These are phyloP conservation scores for Hyaloperonospora brassicae DNA, from an alignment of 352 stramenopile species.

Conservation along the genomic window DNA sequence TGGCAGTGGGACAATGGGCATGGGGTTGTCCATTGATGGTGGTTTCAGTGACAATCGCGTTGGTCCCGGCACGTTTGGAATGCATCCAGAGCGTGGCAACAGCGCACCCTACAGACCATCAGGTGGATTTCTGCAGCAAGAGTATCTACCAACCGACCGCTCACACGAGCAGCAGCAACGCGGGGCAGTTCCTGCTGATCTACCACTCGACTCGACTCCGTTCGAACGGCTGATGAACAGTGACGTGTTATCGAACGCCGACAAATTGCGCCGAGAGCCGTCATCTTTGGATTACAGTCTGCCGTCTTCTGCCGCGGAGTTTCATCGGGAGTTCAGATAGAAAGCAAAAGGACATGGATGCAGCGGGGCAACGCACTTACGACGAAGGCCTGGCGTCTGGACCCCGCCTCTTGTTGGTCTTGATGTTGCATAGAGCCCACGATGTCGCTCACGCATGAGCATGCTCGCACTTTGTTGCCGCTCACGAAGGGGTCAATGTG, in stretches of 20 bases:
- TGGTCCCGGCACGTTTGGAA: conserved; percentile 25
- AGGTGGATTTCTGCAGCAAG: conserved; percentile 50
- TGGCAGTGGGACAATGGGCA: conserved; percentile 41
- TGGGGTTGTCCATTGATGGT: conserved; percentile 30
- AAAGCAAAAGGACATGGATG: conserved; percentile 11
- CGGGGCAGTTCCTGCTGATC: conserved; percentile 17
- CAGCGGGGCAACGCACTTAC: conserved; percentile 12
- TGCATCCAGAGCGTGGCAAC: conserved; percentile 21
- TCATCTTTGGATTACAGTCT: conserved; percentile 29
- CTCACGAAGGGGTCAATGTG: conserved; percentile 7
- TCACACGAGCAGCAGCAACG: conserved; percentile 23
- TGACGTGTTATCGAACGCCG: conserved; percentile 15
- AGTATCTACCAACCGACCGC: conserved; percentile 41
- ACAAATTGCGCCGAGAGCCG: conserved; percentile 21
- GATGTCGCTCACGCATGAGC: conserved; percentile 13
- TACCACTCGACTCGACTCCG: conserved; percentile 35
- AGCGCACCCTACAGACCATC: conserved; percentile 41
- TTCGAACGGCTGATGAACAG: conserved; percentile 41
- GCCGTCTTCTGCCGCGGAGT: conserved; percentile 32
- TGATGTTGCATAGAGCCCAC: conserved; percentile 9
- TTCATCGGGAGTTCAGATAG: conserved; percentile 39
- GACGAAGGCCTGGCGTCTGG: background rate
- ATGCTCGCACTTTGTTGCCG: conserved; percentile 10
- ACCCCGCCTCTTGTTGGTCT: conserved; percentile 1
- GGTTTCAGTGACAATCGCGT: conserved; percentile 23